Evolutionary conservation across 495 filamentous ascomycete genomes (phyloP).

Genomic region (Aspergillus diversus): DNA sequence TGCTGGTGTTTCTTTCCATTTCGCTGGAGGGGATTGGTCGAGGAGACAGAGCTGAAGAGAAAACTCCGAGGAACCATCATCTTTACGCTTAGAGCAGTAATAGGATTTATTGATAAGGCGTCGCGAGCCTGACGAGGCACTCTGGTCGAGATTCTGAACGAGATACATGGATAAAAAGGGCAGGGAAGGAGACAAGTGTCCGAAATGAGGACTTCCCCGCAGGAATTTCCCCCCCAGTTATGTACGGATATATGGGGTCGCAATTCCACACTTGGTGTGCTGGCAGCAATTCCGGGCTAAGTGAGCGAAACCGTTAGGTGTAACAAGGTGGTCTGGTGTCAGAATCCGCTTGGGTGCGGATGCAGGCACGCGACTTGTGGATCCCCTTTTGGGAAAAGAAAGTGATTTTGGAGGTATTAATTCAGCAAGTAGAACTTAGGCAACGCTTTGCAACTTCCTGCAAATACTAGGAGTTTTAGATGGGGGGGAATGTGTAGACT

Average conservation of each 20-base stretch:
- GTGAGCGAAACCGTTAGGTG: constrained; percentile 11
- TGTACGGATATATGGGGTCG: not conserved
- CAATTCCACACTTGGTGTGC: constrained; percentile 20
- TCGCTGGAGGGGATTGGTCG: constrained; percentile 28
- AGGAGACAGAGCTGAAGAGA: constrained; percentile 39
- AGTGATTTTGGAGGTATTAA: not conserved
- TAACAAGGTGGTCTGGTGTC: constrained; percentile 25
- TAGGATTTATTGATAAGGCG: constrained; percentile 19
- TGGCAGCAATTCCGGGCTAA: constrained; percentile 23
- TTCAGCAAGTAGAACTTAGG: not conserved
- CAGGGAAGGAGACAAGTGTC: constrained; percentile 11
- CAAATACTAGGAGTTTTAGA: not conserved
- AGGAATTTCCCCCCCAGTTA: not conserved
- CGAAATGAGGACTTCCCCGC: constrained; percentile 6
- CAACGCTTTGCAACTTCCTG: not conserved
- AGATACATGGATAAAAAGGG: constrained; percentile 48
- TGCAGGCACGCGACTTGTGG: constrained; percentile 39
- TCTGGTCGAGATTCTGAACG: constrained; percentile 51
- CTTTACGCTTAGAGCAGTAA: constrained; percentile 14
- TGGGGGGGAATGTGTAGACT: constrained; percentile 5
- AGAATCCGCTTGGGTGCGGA: constrained; percentile 26
- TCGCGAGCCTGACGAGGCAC: constrained; percentile 49
- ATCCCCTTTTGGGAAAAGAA: constrained; percentile 9
- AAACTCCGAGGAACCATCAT: constrained; percentile 57
- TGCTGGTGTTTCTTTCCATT: constrained; percentile 22